Conservation (phyloP, 1,139 yeast genomes). For the Debaryomyces sp. region DNA sequence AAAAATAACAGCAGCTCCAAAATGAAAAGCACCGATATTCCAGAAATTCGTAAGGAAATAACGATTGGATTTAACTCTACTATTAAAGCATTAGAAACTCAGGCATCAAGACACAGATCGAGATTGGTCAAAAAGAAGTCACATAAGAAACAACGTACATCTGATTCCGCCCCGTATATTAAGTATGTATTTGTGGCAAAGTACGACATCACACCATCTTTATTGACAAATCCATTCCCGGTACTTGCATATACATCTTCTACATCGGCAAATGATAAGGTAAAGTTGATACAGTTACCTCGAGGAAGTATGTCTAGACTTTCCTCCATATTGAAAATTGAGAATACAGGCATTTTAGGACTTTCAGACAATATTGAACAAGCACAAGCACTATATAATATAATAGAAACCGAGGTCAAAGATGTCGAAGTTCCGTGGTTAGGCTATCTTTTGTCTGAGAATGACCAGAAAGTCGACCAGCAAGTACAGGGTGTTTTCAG, state of each 20-base stretch:
- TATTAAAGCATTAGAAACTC: constrained; percentile 50
- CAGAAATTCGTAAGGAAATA: constrained; percentile 27
- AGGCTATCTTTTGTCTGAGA: constrained; percentile 28
- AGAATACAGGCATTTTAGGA: constrained; percentile 33
- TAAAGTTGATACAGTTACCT: constrained; percentile 59
- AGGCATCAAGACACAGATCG: constrained; percentile 30
- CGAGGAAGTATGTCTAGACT: constrained; percentile 43
- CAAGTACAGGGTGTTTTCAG: constrained; percentile 18
- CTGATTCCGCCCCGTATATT: constrained; percentile 17
- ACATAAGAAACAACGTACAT: constrained; percentile 13
- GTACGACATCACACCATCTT: constrained; percentile 50
- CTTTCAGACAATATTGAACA: constrained; percentile 24
- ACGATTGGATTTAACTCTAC: constrained; percentile 60
- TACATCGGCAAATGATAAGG: constrained; percentile 23
- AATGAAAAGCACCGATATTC: constrained; percentile 20
- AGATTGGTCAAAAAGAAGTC: not conserved
- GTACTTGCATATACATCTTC: constrained; percentile 51
- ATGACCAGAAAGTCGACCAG: not conserved
- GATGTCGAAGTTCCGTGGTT: constrained; percentile 53
- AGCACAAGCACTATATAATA: constrained; percentile 31
- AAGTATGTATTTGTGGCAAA: constrained; percentile 57
- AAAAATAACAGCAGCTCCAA: constrained; percentile 9
- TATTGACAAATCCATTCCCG: constrained; percentile 57
- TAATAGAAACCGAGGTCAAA: constrained; percentile 33
- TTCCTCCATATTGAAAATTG: constrained; percentile 32